Percentiles rank a stretch among this genome's conserved stretches.
phyloP scores from a whole-genome alignment of 345 rosid species.

The Toxicodendron radicans region DNA sequence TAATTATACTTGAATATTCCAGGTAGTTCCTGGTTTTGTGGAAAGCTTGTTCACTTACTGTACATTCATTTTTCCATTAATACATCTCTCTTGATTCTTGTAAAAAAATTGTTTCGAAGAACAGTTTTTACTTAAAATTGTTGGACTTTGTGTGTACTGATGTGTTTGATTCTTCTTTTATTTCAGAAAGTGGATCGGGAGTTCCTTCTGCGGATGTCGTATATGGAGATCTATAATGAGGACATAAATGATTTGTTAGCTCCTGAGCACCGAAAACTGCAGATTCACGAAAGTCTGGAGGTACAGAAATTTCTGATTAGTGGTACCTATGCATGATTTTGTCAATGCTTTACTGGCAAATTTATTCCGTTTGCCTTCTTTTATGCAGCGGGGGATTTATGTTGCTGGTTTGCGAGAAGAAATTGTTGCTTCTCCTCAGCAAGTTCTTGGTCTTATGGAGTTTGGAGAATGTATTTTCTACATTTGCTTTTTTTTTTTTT shows the following conservation, averaged over 20 bases:
- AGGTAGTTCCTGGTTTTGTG: not conserved
- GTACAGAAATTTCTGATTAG: conserved; percentile 30
- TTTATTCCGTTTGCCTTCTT: conserved; percentile 22
- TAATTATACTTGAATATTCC: not conserved
- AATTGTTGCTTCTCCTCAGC: conserved; percentile 87
- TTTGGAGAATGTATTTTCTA: conserved; percentile 75
- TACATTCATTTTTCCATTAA: too few relatives aligned
- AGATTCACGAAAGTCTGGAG: conserved; percentile 90
- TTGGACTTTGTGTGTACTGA: not conserved
- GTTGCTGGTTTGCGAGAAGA: conserved; percentile 97
- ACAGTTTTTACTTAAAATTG: not conserved
- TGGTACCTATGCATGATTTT: not conserved
- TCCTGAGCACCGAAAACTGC: conserved; percentile 92
- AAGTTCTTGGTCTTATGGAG: conserved; percentile 88
- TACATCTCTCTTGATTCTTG: not conserved
- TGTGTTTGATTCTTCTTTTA: conserved; percentile 10
- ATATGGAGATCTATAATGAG: conserved; percentile 94
- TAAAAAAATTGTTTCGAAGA: not conserved
- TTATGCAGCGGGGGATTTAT: conserved; percentile 74
- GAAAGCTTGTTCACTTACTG: not conserved
- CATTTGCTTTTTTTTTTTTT: not conserved
- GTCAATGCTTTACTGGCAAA: not conserved
- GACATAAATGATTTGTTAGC: conserved; percentile 86
- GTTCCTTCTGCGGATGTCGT: conserved; percentile 92
- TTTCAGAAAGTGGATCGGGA: conserved; percentile 70